Evolutionary conservation across 176 grass and related monocot genomes (phyloP).

Genomic region (Pharus latifolius): DNA sequence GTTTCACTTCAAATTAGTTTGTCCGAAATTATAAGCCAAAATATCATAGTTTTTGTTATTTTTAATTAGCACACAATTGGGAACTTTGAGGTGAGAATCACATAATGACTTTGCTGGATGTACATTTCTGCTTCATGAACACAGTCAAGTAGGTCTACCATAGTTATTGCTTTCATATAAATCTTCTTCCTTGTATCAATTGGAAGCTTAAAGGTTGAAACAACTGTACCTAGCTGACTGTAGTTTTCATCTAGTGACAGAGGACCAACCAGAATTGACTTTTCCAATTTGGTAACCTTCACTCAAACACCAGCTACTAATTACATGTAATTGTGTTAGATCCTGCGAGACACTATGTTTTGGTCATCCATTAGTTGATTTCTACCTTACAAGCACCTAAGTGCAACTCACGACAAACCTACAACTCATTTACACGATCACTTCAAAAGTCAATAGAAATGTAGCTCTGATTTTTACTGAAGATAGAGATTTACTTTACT

Average conservation of each 20-base stretch:
- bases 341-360: neutral
- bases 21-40: too few species aligned
- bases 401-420: neutral
- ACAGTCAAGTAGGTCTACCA: too few species aligned
- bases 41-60: too few species aligned
- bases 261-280: neutral
- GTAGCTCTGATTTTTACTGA: neutral
- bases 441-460: neutral
- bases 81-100: too few species aligned
- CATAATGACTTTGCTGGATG: too few species aligned
- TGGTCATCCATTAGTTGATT: neutral
- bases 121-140: too few species aligned
- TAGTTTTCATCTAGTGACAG: conserved; percentile 9
- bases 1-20: too few species aligned
- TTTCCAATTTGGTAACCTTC: neutral
- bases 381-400: neutral
- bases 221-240: neutral
- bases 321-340: neutral
- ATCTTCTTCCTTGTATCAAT: too few species aligned
- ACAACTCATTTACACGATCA: neutral
- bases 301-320: neutral
- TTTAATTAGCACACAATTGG: too few species aligned
- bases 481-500: neutral
- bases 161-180: too few species aligned
- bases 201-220: too few species aligned